Percentiles rank a stretch among this genome's conserved stretches.
Conservation (phyloP, 2,329 filamentous ascomycete species). For the Colletotrichum melonis region DNA sequence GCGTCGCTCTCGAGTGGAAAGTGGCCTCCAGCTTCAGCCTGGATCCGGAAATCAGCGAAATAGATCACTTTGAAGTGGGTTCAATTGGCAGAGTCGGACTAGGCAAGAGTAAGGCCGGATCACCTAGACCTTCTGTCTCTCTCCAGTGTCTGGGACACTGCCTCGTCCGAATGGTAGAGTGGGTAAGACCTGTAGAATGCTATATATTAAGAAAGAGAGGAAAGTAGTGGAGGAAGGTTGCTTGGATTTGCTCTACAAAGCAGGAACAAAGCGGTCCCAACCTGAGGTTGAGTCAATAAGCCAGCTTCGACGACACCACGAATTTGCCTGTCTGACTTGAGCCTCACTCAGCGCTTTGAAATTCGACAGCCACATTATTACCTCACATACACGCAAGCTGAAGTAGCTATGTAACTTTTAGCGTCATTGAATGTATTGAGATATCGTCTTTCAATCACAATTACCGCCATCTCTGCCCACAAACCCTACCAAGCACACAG, state of each 20-base stretch:
- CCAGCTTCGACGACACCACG: not conserved
- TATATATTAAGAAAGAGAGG: not conserved
- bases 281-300: not conserved
- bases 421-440: not conserved
- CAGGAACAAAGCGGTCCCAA: not conserved
- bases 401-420: not conserved
- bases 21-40: not conserved
- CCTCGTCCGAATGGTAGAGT: not conserved
- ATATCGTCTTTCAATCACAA: not conserved
- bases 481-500: not conserved
- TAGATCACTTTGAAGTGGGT: not conserved
- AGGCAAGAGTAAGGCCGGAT: not conserved
- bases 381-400: not conserved
- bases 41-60: not conserved
- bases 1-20: not conserved
- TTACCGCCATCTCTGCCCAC: not conserved
- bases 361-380: not conserved
- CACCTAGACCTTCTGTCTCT: not conserved
- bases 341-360: not conserved
- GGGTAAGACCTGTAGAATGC: not conserved
- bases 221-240: not conserved
- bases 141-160: not conserved
- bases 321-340: not conserved
- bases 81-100: not conserved
- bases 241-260: not conserved